A percentile compares a stretch with the other conserved stretches of the same genome.
Conservation (phyloP, 192 early-diverging fungal species). For the Backusella psychrophila region DNA sequence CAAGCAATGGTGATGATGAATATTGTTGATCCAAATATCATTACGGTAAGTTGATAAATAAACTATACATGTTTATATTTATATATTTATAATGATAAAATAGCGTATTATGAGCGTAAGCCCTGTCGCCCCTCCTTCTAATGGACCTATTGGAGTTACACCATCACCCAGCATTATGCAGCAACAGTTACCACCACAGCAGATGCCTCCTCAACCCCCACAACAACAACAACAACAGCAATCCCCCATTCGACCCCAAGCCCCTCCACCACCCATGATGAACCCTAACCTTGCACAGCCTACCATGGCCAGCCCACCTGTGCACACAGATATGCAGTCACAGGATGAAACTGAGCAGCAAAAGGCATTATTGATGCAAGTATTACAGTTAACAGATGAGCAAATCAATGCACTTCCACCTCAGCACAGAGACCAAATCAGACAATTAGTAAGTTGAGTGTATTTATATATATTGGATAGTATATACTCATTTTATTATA, state of each 20-base stretch:
- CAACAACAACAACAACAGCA: conserved; percentile 10
- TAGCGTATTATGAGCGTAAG: conserved; percentile 19
- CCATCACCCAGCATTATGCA: conserved; percentile 6
- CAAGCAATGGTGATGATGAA: conserved; percentile 80
- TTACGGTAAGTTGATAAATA: conserved; percentile 43
- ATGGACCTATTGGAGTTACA: not conserved
- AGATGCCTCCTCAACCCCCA: not conserved
- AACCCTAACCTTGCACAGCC: not conserved
- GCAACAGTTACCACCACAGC: not conserved
- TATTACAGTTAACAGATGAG: conserved; percentile 77
- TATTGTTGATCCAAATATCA: conserved; percentile 64
- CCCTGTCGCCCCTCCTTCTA: not conserved
- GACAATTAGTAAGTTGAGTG: conserved; percentile 48
- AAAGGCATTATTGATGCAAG: conserved; percentile 73
- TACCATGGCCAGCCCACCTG: not conserved
- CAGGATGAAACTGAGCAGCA: conserved; percentile 52
- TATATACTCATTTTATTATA: not conserved
- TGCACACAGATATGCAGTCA: not conserved
- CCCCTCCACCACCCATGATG: conserved; percentile 5
- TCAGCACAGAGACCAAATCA: conserved; percentile 72
- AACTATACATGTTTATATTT: not conserved
- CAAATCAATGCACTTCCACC: conserved; percentile 78
- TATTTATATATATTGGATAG: not conserved
- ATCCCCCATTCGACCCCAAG: not conserved
- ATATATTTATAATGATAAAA: not conserved